Conservation (phyloP, 1,284 basidiomycete genomes). For the Chondrostereum purpureum region DNA sequence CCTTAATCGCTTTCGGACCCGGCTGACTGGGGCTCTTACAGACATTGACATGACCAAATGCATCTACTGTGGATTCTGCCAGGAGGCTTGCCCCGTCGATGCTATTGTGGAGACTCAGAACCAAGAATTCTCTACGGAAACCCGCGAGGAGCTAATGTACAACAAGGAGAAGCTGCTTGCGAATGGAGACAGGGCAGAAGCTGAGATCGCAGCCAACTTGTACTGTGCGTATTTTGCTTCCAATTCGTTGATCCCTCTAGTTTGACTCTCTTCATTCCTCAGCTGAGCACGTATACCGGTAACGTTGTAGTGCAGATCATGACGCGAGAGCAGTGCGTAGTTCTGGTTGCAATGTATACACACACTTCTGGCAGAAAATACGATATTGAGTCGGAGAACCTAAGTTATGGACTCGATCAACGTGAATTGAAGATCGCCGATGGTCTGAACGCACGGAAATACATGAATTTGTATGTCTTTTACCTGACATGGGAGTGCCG, state of each 20-base stretch:
- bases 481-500: no score
- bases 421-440: no score
- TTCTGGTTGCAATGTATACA: no score
- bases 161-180: constrained; percentile 97
- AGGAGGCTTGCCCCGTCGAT: constrained; percentile 99
- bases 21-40: constrained; percentile 23
- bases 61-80: constrained; percentile 97
- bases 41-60: constrained; percentile 97
- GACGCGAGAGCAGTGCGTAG: no score
- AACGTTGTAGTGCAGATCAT: no score
- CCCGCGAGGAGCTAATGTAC: constrained; percentile 96
- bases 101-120: constrained; percentile 99
- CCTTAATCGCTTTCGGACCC: not conserved
- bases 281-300: constrained; percentile 65
- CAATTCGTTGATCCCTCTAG: constrained; percentile 11
- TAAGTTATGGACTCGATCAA: no score
- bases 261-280: constrained; percentile 14
- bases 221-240: constrained; percentile 48
- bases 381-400: no score
- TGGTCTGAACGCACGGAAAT: no score
- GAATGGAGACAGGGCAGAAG: constrained; percentile 94
- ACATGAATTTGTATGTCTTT: no score
- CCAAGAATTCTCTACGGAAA: constrained; percentile 95
- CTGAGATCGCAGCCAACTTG: constrained; percentile 93
- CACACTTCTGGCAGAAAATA: no score